Evolutionary conservation across 768 basidiomycete species (phyloP), one percentile per base, ranked within the genome.

Genomic region (Auriculariales sp.): DNA sequence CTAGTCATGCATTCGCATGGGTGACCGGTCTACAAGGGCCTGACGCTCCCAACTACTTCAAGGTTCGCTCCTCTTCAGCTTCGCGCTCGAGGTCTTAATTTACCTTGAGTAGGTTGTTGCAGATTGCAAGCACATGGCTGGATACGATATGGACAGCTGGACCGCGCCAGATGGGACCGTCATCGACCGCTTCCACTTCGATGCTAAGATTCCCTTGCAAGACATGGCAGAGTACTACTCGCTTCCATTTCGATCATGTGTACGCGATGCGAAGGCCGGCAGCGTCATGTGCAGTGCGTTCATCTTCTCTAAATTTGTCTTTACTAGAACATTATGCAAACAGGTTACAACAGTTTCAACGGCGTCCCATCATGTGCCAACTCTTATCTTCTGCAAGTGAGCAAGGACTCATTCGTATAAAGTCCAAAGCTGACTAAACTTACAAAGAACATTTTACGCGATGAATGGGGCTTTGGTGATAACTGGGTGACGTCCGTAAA

Each of bases 71-170:
- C n/a, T n/a, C n/a, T n/a, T n/a, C n/a, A n/a, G n/a, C n/a, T n/a
- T n/a, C n/a, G n/a, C n/a, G n/a, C n/a, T n/a, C n/a, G n/a, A n/a
- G n/a, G n/a, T n/a, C n/a, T n/a, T n/a, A n/a, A n/a, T n/a, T n/a
- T n/a, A n/a, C n/a, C n/a, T n/a, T n/a, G n/a, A n/a, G n/a, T 24
- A 44, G 39, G 19, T 44, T 25, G 65, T 69, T 9, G 74, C 75
- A 1, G 73, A 75, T 54, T 78, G 77, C 66, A 79, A 78, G 60
- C 77, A 79, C 59, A 77, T 68, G 53, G 73, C 76, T 1, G 77
- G 70, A 0, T 78, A 79, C 56, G 77, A 79, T 52, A 50, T 78
- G 19, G 77, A 78, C 51, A 61, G 73, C 52, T 78, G 77, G 77
- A 58, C 71, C 31, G 74, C 74, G 3, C n/a, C n/a, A n/a, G n/a